phyloP scores from a whole-genome alignment of 768 basidiomycete species.

The Coprinellus micaceus region DNA sequence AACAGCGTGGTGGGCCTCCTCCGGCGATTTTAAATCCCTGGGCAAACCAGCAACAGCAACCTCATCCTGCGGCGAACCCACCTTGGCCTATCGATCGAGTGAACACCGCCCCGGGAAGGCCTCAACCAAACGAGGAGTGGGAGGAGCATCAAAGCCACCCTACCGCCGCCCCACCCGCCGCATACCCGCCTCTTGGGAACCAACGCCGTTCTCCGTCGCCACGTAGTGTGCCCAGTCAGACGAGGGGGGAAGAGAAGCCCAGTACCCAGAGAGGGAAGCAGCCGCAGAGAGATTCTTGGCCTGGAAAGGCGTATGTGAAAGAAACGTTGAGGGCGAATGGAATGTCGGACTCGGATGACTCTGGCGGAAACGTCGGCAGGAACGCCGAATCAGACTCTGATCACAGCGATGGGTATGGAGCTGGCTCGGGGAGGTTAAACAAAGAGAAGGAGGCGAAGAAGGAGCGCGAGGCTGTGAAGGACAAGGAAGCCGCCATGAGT shows the following conservation, averaged over 20 bases:
- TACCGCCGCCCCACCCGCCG: not conserved
- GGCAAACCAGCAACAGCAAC: too few species aligned
- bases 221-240: not conserved
- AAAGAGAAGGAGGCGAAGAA: not conserved
- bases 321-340: too few species aligned
- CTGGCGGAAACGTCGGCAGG: too few species aligned
- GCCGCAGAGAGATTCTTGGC: too few species aligned
- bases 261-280: not conserved
- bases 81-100: too few species aligned
- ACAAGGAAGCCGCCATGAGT: too few species aligned
- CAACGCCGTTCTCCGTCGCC: not conserved
- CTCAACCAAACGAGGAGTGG: not conserved
- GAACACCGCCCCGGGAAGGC: not conserved
- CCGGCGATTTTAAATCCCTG: not conserved
- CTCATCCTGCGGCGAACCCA: not conserved
- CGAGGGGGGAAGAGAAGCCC: too few species aligned
- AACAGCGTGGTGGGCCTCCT: not conserved
- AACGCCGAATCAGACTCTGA: too few species aligned
- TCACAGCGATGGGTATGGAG: too few species aligned
- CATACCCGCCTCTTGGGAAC: not conserved
- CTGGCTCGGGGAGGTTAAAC: too few species aligned
- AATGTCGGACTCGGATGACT: too few species aligned
- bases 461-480: not conserved
- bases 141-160: not conserved
- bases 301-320: too few species aligned